Percentiles rank a stretch among this genome's conserved stretches.
These are phyloP conservation scores for Paracoccidioides lutzii DNA, from an alignment of 2,329 filamentous ascomycete genomes.

Conservation along the genomic window DNA sequence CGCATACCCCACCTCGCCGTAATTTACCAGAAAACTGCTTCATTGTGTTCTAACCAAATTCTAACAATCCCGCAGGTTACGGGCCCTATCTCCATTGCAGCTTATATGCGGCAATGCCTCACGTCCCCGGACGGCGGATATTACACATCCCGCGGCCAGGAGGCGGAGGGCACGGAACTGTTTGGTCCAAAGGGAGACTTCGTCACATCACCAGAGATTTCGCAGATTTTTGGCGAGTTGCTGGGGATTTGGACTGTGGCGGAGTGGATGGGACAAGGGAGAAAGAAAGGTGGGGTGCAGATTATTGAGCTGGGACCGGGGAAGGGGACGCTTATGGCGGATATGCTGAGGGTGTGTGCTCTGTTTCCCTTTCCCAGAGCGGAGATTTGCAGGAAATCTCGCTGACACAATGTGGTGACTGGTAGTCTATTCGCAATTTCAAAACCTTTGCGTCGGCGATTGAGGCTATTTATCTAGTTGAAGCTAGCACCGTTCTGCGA, in stretches of 20 bases:
- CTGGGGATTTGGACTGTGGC: conserved; percentile 89
- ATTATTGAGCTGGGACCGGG: conserved; percentile 91
- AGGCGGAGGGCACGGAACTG: conserved; percentile 53
- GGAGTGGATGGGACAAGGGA: conserved; percentile 90
- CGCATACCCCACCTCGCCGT: conserved; percentile 5
- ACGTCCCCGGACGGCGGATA: conserved; percentile 85
- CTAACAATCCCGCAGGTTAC: conserved; percentile 46
- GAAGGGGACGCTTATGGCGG: conserved; percentile 90
- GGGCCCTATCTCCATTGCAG: conserved; percentile 78
- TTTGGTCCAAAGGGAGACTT: conserved; percentile 94
- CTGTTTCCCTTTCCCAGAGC: background rate
- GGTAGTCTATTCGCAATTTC: conserved; percentile 71
- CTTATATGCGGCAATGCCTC: conserved; percentile 97
- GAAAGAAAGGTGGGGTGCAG: conserved; percentile 59
- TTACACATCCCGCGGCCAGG: conserved; percentile 63
- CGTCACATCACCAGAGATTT: conserved; percentile 93
- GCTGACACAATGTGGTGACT: conserved; percentile 1
- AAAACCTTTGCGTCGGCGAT: conserved; percentile 62
- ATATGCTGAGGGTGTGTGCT: conserved; percentile 69
- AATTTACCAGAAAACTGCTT: background rate
- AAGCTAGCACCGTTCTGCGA: conserved; percentile 73
- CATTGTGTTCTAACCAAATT: background rate
- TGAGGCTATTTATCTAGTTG: conserved; percentile 83
- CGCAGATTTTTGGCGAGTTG: conserved; percentile 90
- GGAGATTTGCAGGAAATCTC: no score